Conservation (phyloP, 2,329 filamentous ascomycete species). For the Arthrobotrys sphaeroides region DNA sequence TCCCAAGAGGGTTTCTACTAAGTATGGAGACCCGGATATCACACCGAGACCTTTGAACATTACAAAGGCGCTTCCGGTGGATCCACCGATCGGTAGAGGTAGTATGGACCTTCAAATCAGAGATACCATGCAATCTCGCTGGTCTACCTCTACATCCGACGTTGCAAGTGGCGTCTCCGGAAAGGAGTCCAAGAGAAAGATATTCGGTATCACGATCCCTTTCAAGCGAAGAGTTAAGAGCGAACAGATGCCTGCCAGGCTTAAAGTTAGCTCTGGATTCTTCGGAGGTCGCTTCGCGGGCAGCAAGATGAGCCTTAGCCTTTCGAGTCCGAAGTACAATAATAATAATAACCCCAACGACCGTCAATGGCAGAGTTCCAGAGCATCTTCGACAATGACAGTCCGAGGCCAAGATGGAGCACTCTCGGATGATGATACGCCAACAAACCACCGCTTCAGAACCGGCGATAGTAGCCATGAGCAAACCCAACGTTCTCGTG, state of each 20-base stretch:
- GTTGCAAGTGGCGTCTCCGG: conserved; percentile 25
- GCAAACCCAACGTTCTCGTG: background rate
- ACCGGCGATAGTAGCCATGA: background rate
- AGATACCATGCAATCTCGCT: conserved; percentile 33
- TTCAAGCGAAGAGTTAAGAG: conserved; percentile 40
- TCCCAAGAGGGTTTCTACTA: background rate
- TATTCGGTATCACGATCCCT: conserved; percentile 35
- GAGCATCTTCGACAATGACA: conserved; percentile 44
- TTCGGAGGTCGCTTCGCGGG: conserved; percentile 24
- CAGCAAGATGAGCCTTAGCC: conserved; percentile 29
- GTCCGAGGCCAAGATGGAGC: conserved; percentile 3
- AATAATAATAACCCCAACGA: background rate
- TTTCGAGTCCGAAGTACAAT: background rate
- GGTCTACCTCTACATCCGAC: conserved; percentile 43
- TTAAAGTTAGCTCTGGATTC: conserved; percentile 34
- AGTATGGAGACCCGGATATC: conserved; percentile 15
- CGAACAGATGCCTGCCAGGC: conserved; percentile 22
- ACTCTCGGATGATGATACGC: conserved; percentile 25
- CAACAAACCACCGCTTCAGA: background rate
- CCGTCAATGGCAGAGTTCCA: conserved; percentile 25
- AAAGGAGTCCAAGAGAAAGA: conserved; percentile 30
- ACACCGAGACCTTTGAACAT: conserved; percentile 21
- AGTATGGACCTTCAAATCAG: conserved; percentile 17
- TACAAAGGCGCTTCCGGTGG: background rate
- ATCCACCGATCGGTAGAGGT: background rate